Evolutionary conservation across 2,329 filamentous ascomycete genomes (phyloP), one percentile per base, ranked within the genome.

Genomic region (Fusarium fracticaudum): DNA sequence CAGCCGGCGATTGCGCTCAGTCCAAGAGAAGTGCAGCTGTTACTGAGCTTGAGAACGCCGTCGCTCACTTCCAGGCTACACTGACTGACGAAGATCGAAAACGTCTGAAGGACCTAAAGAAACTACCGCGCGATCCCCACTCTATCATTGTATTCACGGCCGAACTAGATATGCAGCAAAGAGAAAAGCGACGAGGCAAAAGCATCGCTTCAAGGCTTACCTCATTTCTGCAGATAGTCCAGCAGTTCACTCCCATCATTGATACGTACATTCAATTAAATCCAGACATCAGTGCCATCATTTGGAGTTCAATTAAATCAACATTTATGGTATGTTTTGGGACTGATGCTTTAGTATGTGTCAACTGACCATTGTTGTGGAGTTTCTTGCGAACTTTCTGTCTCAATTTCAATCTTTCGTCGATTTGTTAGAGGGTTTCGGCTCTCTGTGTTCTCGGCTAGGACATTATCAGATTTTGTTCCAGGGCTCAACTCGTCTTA

Each of bases 361-460:
- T 10, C 10, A 8, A 43, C 14, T 44, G 9, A 44, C 15, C 7
- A n/a, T 18, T 4, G 1, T 5, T n/a, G 6, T 41, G 22, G 8
- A 74, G 71, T 7, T 73, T 10, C 72, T 75, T 1, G 73, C 69
- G 2, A 75, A 74, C 14, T 69, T 73, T 9, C 54, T 72, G 1
- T 63, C 72, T 1, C 72, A 75, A 12, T 75, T 75, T 6, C 41
- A 70, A 35, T 68, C 73, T 1, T 74, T 74, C 44, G 73, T 74
- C 0, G 69, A 74, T 1, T 37, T 70, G 0, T 10, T 75, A 2
- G 12, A 65, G 5, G 73, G 73, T 0, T 75, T 75, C 9, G 73
- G 71, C 0, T 24, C 63, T 6, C 26, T 72, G 0, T 70, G 54
- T 17, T 60, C 64, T 0, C n/a, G 61, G 5, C 62, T 71, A 5